Evolutionary conservation across 2,329 filamentous ascomycete species (phyloP).

Genomic region (Aspergillus piperis): DNA sequence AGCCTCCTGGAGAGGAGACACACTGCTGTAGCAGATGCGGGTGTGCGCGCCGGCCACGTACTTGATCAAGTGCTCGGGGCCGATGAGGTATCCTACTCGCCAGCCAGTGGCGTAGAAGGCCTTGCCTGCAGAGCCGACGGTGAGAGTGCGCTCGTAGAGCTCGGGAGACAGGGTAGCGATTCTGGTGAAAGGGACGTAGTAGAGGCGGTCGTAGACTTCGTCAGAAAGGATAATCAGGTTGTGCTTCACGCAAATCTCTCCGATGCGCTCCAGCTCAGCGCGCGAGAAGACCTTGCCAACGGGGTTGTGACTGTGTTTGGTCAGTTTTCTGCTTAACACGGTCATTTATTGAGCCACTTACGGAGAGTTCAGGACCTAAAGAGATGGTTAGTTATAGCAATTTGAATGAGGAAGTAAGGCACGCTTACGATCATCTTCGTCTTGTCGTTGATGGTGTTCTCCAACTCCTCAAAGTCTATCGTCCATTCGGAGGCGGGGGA

Average conservation of each 20-base stretch:
- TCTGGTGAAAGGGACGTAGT: slow-evolving; percentile 92
- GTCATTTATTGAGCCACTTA: slow-evolving; percentile 27
- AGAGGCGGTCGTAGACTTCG: slow-evolving; percentile 92
- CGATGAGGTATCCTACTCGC: slow-evolving; percentile 94
- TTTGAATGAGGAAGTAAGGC: slow-evolving; percentile 7
- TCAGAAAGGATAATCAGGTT: slow-evolving; percentile 91
- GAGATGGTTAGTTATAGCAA: not conserved
- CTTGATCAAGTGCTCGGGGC: slow-evolving; percentile 82
- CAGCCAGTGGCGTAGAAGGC: slow-evolving; percentile 98
- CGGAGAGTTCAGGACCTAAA: slow-evolving; percentile 53
- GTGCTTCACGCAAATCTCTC: slow-evolving; percentile 85
- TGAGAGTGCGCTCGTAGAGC: slow-evolving; percentile 82
- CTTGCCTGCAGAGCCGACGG: slow-evolving; percentile 94
- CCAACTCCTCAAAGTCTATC: slow-evolving; percentile 79
- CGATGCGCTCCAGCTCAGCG: slow-evolving; percentile 80
- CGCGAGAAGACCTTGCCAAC: slow-evolving; percentile 93
- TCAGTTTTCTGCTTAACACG: slow-evolving; percentile 11
- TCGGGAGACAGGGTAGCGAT: slow-evolving; percentile 89
- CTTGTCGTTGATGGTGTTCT: slow-evolving; percentile 75
- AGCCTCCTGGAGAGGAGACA: slow-evolving; percentile 91
- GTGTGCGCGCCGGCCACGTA: slow-evolving; percentile 92
- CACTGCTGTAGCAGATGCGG: slow-evolving; percentile 91
- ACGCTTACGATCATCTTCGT: slow-evolving; percentile 88
- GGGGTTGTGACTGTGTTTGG: slow-evolving; percentile 69
- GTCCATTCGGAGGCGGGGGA: slow-evolving; percentile 87